Conservation (phyloP, 495 filamentous ascomycete genomes). For the Lepraria neglecta region DNA sequence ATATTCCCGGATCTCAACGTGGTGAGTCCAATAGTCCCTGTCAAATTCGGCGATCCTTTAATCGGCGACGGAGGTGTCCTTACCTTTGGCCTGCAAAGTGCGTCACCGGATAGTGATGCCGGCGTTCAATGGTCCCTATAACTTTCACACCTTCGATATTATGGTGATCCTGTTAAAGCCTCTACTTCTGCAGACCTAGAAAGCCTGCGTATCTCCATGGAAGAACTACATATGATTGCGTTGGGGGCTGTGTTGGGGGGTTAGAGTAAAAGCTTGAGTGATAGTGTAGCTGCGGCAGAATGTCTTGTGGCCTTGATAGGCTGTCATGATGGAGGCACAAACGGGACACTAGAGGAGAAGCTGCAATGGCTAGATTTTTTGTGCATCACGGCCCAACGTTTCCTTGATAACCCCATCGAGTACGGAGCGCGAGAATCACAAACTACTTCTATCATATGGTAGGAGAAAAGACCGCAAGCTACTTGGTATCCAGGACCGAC, state of each 20-base stretch:
- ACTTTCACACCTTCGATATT: constrained; percentile 33
- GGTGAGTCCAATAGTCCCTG: background rate
- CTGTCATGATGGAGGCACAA: too few relatives aligned
- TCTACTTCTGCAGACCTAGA: constrained; percentile 4
- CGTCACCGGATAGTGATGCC: background rate
- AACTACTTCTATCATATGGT: too few relatives aligned
- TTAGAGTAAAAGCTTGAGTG: too few relatives aligned
- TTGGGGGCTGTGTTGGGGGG: constrained; percentile 5
- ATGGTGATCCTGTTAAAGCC: constrained; percentile 26
- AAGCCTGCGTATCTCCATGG: constrained; percentile 13
- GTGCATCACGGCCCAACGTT: too few relatives aligned
- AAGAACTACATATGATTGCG: constrained; percentile 5
- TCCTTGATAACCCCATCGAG: too few relatives aligned
- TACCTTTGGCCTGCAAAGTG: constrained; percentile 23
- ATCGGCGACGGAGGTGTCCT: constrained; percentile 21
- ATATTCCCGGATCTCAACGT: constrained; percentile 35
- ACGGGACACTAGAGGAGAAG: too few relatives aligned
- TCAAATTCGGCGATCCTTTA: constrained; percentile 26
- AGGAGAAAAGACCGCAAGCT: too few relatives aligned
- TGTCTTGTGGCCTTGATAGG: too few relatives aligned
- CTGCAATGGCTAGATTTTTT: too few relatives aligned
- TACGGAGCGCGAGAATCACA: too few relatives aligned
- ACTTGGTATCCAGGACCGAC: too few relatives aligned
- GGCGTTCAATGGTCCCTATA: constrained; percentile 34
- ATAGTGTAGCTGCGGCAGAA: too few relatives aligned